These are phyloP conservation scores for Dictyostelium firmibasis DNA, from an alignment of 78 protist species.

Conservation along the genomic window DNA sequence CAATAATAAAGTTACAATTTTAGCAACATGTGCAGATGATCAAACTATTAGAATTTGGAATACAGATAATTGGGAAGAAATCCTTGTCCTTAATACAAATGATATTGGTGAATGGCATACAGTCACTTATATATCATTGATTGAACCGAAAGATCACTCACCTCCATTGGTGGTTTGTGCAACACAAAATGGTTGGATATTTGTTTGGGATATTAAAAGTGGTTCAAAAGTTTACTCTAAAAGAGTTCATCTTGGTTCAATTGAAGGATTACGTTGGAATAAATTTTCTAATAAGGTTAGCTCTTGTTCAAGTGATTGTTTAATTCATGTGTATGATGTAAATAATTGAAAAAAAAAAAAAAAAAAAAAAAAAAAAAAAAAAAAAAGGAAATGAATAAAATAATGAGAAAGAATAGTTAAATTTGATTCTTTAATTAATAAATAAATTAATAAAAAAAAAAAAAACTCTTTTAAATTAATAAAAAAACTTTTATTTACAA, in stretches of 20 bases:
- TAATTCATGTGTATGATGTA: slow-evolving; percentile 37
- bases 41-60: slow-evolving; percentile 60
- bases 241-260: slow-evolving; percentile 63
- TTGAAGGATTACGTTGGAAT: slow-evolving; percentile 68
- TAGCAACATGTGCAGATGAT: slow-evolving; percentile 76
- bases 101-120: slow-evolving; percentile 77
- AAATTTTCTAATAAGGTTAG: slow-evolving; percentile 13
- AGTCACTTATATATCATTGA: slow-evolving; percentile 43
- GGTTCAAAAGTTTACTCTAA: slow-evolving; percentile 18
- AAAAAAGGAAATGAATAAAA: background rate
- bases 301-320: slow-evolving; percentile 74
- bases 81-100: background rate
- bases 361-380: background rate
- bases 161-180: slow-evolving; percentile 9
- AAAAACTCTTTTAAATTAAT: background rate
- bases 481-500: background rate
- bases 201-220: slow-evolving; percentile 22
- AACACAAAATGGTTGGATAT: slow-evolving; percentile 77
- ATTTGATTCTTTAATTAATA: background rate
- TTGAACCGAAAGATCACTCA: background rate
- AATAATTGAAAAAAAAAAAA: background rate
- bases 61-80: slow-evolving; percentile 8
- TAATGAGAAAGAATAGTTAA: too few relatives aligned
- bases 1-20: background rate
- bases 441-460: too few relatives aligned